Base-by-base conservation (phyloP, 2,329 filamentous ascomycete species). In the Talaromyces albobiverticillius region DNA sequence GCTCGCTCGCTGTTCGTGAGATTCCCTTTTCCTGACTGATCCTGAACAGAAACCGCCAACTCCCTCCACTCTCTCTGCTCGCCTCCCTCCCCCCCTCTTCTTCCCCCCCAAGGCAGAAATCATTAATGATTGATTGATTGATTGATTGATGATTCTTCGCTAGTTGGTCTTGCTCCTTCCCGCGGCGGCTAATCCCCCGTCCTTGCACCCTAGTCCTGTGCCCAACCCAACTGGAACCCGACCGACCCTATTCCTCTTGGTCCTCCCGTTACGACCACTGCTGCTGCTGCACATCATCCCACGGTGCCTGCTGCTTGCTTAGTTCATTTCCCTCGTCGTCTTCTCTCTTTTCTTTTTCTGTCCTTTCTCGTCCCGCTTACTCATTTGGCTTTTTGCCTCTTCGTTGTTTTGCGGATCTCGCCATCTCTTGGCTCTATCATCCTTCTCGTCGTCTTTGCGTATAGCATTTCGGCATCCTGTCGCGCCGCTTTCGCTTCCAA, bases 71-170 rank as follows among this genome's bases (percentile, higher is more conserved):
- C 23, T 26, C 41, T 32, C 36, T n/a, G 8, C 18, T 57, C 54
- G 56, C 53, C 57, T 60, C 53, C 38, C 58, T 59, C 58, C 54
- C 48, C 56, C 55, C 54, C 50, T 41, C 53, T 46, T 60, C 52
- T 38, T 49, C 46, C 48, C 58, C 57, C 51, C 59, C 55, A 32
- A 29, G 16, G 43, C 14, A 18, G 20, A 32, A 18, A 13, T 29
- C 23, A 11, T 32, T 2, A 3, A 46, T 46, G 23, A 20, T 20
- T 18, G 4, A 8, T n/a, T 23, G 5, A 29, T 10, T 10, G 5
- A 29, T 29, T 29, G 26, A 29, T 26, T 22, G 14, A 20, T 16
- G 10, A 29, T 7, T 3, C 25, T 11, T 8, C 46, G 20, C 31
- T 23, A 31, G 13, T 23, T 14, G 6, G 6, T 16, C 46, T 38